phyloP scores from a whole-genome alignment of 441 rosid genomes.

The Geranium incanum region DNA sequence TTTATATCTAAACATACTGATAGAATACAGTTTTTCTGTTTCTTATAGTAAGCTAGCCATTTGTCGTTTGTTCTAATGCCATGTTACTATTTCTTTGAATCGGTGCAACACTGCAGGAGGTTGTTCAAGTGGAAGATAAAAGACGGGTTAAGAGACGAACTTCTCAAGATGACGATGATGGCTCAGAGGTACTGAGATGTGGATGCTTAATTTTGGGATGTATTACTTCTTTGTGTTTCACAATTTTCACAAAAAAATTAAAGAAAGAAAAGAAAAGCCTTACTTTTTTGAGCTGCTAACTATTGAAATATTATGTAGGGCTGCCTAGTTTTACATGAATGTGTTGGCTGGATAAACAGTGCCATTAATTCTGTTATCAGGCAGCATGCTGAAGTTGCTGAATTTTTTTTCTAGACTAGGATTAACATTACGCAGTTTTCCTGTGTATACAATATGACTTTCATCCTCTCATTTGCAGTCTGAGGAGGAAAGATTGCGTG shows the following conservation, averaged over 20 bases:
- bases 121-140: constrained; percentile 33
- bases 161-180: constrained; percentile 54
- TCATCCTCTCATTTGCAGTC: constrained; percentile 42
- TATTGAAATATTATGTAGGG: background rate
- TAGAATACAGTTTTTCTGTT: constrained; percentile 14
- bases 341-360: background rate
- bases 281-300: background rate
- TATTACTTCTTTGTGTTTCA: background rate
- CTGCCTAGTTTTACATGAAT: background rate
- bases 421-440: constrained; percentile 3
- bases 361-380: background rate
- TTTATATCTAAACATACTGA: constrained; percentile 20
- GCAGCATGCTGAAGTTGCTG: background rate
- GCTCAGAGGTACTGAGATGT: constrained; percentile 59
- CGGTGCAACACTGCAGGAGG: constrained; percentile 40
- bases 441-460: constrained; percentile 18
- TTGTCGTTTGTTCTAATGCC: constrained; percentile 20
- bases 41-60: constrained; percentile 24
- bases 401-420: background rate
- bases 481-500: constrained; percentile 84
- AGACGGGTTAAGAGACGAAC: constrained; percentile 52
- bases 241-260: background rate
- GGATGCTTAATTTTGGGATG: background rate
- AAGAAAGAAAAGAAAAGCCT: background rate
- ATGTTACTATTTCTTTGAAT: constrained; percentile 16